Evolutionary conservation across 495 filamentous ascomycete genomes (phyloP).

Genomic region (Xylaria nigripes): DNA sequence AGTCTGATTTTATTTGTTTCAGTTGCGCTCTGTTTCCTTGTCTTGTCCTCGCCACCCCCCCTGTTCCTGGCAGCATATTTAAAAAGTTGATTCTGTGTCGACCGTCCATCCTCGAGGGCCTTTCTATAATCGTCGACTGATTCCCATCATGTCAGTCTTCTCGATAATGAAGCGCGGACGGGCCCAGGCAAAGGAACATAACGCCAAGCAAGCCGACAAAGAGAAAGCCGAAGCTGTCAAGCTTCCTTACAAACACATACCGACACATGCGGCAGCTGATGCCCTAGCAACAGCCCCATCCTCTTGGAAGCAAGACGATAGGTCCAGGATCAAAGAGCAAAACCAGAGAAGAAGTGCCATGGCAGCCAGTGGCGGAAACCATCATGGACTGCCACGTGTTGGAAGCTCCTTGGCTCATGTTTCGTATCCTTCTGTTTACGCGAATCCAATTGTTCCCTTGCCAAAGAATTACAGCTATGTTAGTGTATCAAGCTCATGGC

Average conservation of each 20-base stretch:
- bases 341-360: constrained; percentile 36
- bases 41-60: background rate
- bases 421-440: constrained; percentile 34
- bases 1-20: background rate
- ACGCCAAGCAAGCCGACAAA: constrained; percentile 36
- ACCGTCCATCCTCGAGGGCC: background rate
- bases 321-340: constrained; percentile 35
- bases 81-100: background rate
- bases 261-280: constrained; percentile 49
- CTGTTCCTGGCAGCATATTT: background rate
- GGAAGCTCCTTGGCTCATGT: constrained; percentile 36
- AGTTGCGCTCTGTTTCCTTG: background rate
- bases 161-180: constrained; percentile 40
- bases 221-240: constrained; percentile 33
- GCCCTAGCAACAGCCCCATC: constrained; percentile 46
- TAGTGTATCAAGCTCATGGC: constrained; percentile 29
- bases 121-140: background rate
- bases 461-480: constrained; percentile 37
- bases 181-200: constrained; percentile 44
- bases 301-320: constrained; percentile 37
- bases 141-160: constrained; percentile 43
- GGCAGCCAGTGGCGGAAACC: constrained; percentile 23
- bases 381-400: constrained; percentile 31
- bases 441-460: constrained; percentile 33
- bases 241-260: constrained; percentile 46